phyloP scores from a whole-genome alignment of 202 grass and related monocot genomes.

The Panicum hallii region DNA sequence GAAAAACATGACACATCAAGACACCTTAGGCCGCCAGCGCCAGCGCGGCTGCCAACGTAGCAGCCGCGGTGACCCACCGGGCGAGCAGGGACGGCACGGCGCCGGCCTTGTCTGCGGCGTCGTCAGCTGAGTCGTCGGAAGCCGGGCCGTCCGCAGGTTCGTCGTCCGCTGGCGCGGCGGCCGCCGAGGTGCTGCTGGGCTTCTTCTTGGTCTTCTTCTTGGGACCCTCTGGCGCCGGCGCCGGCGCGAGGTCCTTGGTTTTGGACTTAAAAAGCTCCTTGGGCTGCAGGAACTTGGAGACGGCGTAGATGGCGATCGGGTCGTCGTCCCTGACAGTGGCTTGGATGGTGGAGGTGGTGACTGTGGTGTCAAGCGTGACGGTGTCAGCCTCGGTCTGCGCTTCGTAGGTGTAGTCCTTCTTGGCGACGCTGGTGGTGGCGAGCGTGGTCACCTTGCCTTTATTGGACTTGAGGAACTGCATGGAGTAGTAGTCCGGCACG shows the following conservation, averaged over 20 bases:
- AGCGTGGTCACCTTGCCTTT: conserved; percentile 77
- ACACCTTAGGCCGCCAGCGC: conserved; percentile 49
- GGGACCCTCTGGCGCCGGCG: conserved; percentile 56
- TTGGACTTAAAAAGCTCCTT: conserved; percentile 72
- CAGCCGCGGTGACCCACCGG: conserved; percentile 19
- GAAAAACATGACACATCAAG: conserved; percentile 33
- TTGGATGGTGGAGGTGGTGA: conserved; percentile 57
- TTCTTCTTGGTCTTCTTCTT: conserved; percentile 66
- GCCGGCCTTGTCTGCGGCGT: conserved; percentile 45
- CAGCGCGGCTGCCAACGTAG: conserved; percentile 21
- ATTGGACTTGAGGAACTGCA: conserved; percentile 88
- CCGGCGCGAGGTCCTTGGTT: conserved; percentile 40
- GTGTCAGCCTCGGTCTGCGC: conserved; percentile 57
- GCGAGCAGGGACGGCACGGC: conserved; percentile 15
- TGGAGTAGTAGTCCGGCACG: conserved; percentile 83
- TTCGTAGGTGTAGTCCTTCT: conserved; percentile 75
- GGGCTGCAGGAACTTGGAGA: conserved; percentile 78
- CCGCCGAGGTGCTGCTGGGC: conserved; percentile 27
- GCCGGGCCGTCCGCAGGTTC: conserved; percentile 42
- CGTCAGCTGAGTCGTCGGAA: conserved; percentile 36
- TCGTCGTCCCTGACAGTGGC: conserved; percentile 68
- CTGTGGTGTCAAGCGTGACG: conserved; percentile 60
- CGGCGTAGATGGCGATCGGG: conserved; percentile 65
- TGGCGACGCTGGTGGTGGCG: conserved; percentile 59
- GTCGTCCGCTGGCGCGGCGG: conserved; percentile 38